Conservation (phyloP, 2,329 filamentous ascomycete genomes). For the Xylaria arbuscula region DNA sequence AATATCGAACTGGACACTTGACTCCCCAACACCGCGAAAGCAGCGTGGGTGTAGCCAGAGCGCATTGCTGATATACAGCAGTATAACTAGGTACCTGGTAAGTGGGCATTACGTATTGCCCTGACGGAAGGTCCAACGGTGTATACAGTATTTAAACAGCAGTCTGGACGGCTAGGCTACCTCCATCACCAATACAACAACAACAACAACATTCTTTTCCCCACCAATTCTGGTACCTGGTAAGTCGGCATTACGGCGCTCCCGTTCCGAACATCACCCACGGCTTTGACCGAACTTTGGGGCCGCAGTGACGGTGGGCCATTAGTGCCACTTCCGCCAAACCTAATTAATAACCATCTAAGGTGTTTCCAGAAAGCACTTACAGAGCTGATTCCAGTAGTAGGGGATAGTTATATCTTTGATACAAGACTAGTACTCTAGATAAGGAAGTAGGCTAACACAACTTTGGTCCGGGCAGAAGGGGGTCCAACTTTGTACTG, state of each 20-base stretch:
- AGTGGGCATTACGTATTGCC: constrained; percentile 73
- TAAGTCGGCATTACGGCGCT: constrained; percentile 71
- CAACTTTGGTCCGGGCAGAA: background rate
- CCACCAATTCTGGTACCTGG: too few species aligned
- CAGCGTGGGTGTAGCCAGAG: too few species aligned
- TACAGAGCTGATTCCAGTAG: background rate
- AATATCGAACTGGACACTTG: too few species aligned
- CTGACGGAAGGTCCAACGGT: too few species aligned
- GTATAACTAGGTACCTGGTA: constrained; percentile 53
- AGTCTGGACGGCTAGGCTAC: too few species aligned
- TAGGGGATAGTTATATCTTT: background rate
- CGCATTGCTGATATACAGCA: constrained; percentile 24
- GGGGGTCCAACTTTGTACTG: background rate
- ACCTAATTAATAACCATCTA: background rate
- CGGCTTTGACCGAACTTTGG: constrained; percentile 73
- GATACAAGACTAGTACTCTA: background rate
- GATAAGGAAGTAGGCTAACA: background rate
- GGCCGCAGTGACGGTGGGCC: too few species aligned
- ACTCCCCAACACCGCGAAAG: too few species aligned
- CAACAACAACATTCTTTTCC: too few species aligned
- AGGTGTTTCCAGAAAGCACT: too few species aligned
- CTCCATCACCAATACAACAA: too few species aligned
- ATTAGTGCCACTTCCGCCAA: too few species aligned
- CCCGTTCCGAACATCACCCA: constrained; percentile 68
- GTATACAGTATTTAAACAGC: too few species aligned